phyloP scores from a whole-genome alignment of 257 asterid species.

The Fraxinus cuspidata region DNA sequence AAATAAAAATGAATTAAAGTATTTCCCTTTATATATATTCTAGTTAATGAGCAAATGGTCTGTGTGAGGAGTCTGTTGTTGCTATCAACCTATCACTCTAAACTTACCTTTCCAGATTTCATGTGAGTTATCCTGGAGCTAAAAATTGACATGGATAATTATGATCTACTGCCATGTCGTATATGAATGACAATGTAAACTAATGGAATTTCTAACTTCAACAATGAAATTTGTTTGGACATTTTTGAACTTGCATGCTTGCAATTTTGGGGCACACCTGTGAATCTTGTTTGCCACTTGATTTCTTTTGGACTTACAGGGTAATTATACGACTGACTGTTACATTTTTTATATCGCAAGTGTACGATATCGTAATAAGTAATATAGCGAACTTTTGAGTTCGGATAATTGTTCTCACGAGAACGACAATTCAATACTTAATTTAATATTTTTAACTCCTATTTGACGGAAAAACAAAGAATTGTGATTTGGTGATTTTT shows the following conservation, averaged over 20 bases:
- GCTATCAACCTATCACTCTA: not conserved
- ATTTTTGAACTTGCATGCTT: not conserved
- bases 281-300: not conserved
- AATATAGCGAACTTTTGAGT: no score
- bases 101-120: not conserved
- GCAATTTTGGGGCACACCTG: not conserved
- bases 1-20: not conserved
- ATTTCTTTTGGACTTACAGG: not conserved
- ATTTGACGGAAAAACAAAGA: no score
- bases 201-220: no score
- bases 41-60: constrained; percentile 6
- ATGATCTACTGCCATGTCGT: not conserved
- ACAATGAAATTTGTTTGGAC: no score
- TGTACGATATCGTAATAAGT: no score
- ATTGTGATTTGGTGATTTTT: no score
- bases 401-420: no score
- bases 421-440: no score
- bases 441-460: no score
- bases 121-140: not conserved
- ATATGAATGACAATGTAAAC: no score
- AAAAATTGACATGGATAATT: not conserved
- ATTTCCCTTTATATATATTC: not conserved
- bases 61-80: not conserved
- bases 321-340: no score
- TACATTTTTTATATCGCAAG: no score